These are phyloP conservation scores for Nicotiana tomentosiformis DNA, from an alignment of 257 asterid species.

Conservation along the genomic window DNA sequence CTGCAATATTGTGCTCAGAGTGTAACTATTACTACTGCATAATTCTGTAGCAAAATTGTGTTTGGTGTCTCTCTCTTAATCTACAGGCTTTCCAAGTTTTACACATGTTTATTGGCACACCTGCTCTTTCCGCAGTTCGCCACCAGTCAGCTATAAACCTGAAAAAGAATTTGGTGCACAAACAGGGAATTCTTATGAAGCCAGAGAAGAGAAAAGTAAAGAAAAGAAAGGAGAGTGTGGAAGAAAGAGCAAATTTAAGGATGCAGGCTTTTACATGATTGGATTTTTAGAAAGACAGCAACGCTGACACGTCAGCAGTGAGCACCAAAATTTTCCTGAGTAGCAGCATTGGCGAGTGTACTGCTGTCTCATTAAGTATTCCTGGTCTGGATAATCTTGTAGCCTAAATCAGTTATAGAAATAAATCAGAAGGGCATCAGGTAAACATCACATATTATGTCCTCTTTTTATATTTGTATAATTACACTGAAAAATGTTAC, in stretches of 20 bases:
- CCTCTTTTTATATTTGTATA: not conserved
- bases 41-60: not conserved
- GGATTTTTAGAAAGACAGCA: slow-evolving; percentile 55
- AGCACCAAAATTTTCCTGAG: slow-evolving; percentile 75
- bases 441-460: not conserved
- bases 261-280: slow-evolving; percentile 53
- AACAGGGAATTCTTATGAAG: not conserved
- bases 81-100: not conserved
- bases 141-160: not conserved
- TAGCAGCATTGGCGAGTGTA: slow-evolving; percentile 65
- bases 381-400: slow-evolving; percentile 76
- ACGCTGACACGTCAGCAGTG: slow-evolving; percentile 91
- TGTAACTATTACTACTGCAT: not conserved
- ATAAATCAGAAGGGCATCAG: slow-evolving; percentile 1
- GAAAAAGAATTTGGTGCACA: slow-evolving; percentile 1
- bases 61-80: not conserved
- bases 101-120: not conserved
- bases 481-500: not conserved
- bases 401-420: slow-evolving; percentile 43
- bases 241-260: not conserved
- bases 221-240: not conserved
- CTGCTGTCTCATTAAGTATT: slow-evolving; percentile 69
- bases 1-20: not conserved
- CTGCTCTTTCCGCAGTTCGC: not conserved
- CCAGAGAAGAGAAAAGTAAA: not conserved